phyloP scores from a whole-genome alignment of 768 basidiomycete genomes.

The Kockovaella imperatae region DNA sequence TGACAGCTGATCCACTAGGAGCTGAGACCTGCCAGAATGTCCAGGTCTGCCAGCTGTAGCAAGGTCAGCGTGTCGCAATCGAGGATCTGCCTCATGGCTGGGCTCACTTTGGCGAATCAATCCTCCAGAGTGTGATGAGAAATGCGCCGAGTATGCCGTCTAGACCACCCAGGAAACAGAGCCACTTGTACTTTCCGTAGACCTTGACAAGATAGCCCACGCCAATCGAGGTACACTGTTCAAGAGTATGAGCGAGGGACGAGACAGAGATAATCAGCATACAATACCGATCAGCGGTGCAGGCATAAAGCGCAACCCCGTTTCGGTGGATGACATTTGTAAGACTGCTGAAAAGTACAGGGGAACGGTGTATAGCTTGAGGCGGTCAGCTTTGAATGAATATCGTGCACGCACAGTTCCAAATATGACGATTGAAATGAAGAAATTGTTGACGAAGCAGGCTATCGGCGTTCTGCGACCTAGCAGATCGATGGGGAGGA shows the following conservation, averaged over 20 bases:
- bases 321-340: constrained; percentile 57
- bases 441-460: constrained; percentile 70
- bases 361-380: constrained; percentile 74
- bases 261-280: too few relatives aligned
- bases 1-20: too few relatives aligned
- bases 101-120: too few relatives aligned
- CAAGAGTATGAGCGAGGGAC: too few relatives aligned
- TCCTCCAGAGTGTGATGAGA: too few relatives aligned
- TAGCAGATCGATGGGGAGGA: constrained; percentile 78
- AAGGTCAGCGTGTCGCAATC: too few relatives aligned
- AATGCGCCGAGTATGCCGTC: constrained; percentile 58
- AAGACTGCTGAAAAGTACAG: constrained; percentile 81
- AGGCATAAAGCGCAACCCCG: constrained; percentile 78
- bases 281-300: constrained; percentile 73
- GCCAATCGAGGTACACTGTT: too few relatives aligned
- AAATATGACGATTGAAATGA: constrained; percentile 33
- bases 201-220: constrained; percentile 64
- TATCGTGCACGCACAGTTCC: constrained; percentile 11
- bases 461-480: constrained; percentile 71
- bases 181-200: constrained; percentile 74
- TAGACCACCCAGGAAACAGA: constrained; percentile 52
- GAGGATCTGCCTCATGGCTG: too few relatives aligned
- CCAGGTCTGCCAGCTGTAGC: too few relatives aligned
- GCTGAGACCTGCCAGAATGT: constrained; percentile 34
- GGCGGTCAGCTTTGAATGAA: neutral